Conservation (phyloP, 129 eudicot species). For the Pseudognaphalium luteoalbum region DNA sequence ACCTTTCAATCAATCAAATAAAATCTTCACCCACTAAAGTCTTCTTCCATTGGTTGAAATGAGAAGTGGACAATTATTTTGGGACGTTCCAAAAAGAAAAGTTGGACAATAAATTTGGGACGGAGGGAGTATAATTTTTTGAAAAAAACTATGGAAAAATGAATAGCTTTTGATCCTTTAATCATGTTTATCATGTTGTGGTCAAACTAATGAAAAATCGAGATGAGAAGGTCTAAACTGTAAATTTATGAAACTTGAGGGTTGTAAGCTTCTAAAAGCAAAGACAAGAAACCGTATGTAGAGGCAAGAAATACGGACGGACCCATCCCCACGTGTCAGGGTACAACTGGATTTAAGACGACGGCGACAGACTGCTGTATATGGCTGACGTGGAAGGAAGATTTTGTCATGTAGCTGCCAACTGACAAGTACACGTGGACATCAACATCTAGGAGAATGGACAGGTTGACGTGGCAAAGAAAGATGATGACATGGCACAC, state of each 20-base stretch:
- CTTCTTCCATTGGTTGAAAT: no score
- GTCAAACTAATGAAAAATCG: background rate
- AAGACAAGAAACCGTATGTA: no score
- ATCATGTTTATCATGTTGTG: background rate
- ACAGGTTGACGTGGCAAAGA: background rate
- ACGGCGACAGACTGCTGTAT: background rate
- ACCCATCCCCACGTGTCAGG: background rate
- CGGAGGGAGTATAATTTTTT: no score
- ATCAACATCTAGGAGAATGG: background rate
- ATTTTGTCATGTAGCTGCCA: background rate
- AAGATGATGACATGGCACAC: background rate
- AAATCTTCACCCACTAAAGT: no score
- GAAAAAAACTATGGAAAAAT: no score
- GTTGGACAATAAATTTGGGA: no score
- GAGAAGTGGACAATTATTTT: no score
- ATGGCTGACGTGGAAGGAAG: background rate
- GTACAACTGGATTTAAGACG: background rate
- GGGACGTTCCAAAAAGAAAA: no score
- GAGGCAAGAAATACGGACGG: background rate
- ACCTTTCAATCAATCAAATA: no score
- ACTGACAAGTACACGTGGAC: background rate
- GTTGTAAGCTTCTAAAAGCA: background rate
- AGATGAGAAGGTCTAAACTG: background rate
- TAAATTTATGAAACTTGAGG: background rate
- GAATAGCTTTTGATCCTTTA: background rate